Evolutionary conservation across 1,139 yeast genomes (phyloP).

Genomic region (Saccharomyces hybrid): DNA sequence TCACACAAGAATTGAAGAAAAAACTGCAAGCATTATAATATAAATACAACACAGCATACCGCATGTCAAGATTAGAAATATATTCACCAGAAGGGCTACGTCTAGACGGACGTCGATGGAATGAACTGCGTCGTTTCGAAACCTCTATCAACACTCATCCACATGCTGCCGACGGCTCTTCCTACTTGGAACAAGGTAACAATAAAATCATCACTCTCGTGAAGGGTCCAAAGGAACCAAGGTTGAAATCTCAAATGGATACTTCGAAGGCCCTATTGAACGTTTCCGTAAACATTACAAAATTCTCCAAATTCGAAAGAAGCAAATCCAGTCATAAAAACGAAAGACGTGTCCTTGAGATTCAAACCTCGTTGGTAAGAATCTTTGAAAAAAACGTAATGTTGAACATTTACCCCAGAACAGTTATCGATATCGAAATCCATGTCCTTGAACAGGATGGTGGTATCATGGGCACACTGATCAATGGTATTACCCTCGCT

Average conservation of each 20-base stretch:
- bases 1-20: too few species aligned
- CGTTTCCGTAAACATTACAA: slow-evolving; percentile 64
- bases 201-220: slow-evolving; percentile 82
- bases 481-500: slow-evolving; percentile 86
- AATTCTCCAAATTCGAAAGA: slow-evolving; percentile 73
- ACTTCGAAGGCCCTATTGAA: slow-evolving; percentile 48
- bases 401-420: slow-evolving; percentile 70
- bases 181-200: slow-evolving; percentile 87
- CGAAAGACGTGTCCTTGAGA: slow-evolving; percentile 69
- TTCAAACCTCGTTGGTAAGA: slow-evolving; percentile 64
- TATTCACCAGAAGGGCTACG: slow-evolving; percentile 93
- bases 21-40: not conserved
- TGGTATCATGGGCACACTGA: slow-evolving; percentile 68
- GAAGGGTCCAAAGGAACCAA: slow-evolving; percentile 85
- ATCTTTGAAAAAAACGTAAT: slow-evolving; percentile 77
- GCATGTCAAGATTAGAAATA: slow-evolving; percentile 63
- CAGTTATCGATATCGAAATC: slow-evolving; percentile 63
- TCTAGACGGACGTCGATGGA: slow-evolving; percentile 91
- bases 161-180: slow-evolving; percentile 82
- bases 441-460: slow-evolving; percentile 89
- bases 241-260: slow-evolving; percentile 41
- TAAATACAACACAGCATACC: slow-evolving; percentile 9
- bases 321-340: slow-evolving; percentile 48
- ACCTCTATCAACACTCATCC: slow-evolving; percentile 85
- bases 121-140: slow-evolving; percentile 75